Percentiles rank a stretch among this genome's conserved stretches.
phyloP scores from a whole-genome alignment of 2,329 filamentous ascomycete species.

The Neonectria magnoliae region DNA sequence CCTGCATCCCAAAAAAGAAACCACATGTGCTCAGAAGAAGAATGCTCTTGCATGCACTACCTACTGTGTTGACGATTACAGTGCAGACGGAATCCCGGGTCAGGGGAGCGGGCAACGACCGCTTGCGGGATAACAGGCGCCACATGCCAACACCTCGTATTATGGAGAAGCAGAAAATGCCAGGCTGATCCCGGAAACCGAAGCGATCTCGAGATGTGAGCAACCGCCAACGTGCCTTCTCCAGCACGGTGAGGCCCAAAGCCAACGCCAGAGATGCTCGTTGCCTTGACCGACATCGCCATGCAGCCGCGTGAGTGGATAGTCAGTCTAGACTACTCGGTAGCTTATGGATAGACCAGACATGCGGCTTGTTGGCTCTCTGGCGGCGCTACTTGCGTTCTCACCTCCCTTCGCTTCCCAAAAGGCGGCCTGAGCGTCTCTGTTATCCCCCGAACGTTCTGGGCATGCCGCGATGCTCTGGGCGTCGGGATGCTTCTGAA shows the following conservation, averaged over 20 bases:
- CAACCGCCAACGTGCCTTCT: neutral
- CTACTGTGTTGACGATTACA: constrained; percentile 9
- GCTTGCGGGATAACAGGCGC: neutral
- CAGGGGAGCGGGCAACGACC: constrained; percentile 9
- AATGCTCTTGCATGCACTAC: constrained; percentile 15
- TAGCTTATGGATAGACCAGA: neutral
- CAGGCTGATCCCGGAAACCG: neutral
- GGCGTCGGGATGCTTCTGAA: constrained; percentile 21
- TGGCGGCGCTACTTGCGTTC: neutral
- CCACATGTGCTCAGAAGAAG: neutral
- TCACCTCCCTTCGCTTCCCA: neutral
- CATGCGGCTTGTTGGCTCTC: neutral
- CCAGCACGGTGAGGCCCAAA: neutral
- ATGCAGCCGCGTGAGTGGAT: neutral
- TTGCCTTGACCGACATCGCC: neutral
- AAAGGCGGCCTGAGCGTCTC: constrained; percentile 32
- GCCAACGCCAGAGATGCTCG: neutral
- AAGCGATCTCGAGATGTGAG: constrained; percentile 6
- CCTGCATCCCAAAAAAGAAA: neutral
- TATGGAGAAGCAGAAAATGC: constrained; percentile 6
- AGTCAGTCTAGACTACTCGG: too few species aligned
- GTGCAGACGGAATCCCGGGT: constrained; percentile 1
- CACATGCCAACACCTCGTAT: constrained; percentile 10
- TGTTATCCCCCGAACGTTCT: neutral
- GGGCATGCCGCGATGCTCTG: constrained; percentile 5